Evolutionary conservation across 306 rosid genomes (phyloP).

Genomic region (Ochetophila trinervis): DNA sequence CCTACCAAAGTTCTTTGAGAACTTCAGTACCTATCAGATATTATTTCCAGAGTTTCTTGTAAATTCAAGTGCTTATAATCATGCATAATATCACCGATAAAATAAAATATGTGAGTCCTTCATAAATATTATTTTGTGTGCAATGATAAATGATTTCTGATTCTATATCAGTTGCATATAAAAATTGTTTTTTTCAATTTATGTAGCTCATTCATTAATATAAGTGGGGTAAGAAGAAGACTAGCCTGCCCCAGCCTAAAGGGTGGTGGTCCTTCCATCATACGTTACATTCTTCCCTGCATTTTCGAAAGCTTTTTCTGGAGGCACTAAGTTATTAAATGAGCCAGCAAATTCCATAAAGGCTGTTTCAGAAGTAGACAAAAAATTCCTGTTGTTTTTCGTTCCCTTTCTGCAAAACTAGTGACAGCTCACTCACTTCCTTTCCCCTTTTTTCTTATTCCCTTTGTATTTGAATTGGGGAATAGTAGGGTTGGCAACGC

Average conservation of each 20-base stretch:
- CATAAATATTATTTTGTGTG: too few species aligned
- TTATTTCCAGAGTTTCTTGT: not conserved
- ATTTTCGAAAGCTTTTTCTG: not conserved
- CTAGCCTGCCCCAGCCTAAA: not conserved
- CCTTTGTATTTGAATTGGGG: too few species aligned
- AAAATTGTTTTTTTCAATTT: too few species aligned
- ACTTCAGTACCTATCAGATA: conserved; percentile 1
- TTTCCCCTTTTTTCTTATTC: too few species aligned
- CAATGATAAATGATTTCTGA: too few species aligned
- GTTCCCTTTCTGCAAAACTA: not conserved
- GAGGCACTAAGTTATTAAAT: conserved; percentile 11
- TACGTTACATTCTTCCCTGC: not conserved
- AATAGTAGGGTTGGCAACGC: too few species aligned
- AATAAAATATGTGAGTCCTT: too few species aligned
- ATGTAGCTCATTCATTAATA: not conserved
- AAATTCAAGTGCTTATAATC: not conserved
- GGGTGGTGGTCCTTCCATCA: conserved; percentile 17
- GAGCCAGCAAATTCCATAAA: conserved; percentile 16
- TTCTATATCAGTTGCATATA: too few species aligned
- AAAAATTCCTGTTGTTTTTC: conserved; percentile 3
- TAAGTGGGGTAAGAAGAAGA: not conserved
- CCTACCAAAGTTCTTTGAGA: conserved; percentile 18
- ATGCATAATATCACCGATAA: too few species aligned
- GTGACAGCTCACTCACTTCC: too few species aligned
- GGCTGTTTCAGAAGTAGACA: not conserved